phyloP scores from a whole-genome alignment of 805 yeast genomes.

The Yamadazyma takamatsuzukensis region DNA sequence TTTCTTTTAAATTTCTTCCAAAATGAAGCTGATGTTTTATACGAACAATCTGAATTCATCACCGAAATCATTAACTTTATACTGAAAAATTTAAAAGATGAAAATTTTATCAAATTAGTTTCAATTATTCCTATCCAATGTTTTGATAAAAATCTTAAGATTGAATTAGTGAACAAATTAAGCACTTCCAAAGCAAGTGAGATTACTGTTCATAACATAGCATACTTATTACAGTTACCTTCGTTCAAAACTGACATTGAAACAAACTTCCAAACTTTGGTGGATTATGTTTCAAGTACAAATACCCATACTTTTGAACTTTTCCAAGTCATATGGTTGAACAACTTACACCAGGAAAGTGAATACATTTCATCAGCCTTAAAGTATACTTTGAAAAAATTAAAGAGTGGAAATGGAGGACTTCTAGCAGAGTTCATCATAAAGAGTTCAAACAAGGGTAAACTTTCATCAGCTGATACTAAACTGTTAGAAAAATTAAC shows the following conservation, averaged over 20 bases:
- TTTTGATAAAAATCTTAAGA: slow-evolving; percentile 24
- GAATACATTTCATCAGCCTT: neutral
- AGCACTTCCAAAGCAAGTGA: neutral
- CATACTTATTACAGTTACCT: slow-evolving; percentile 40
- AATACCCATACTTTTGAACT: slow-evolving; percentile 18
- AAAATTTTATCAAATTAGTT: slow-evolving; percentile 11
- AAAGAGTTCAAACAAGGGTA: neutral
- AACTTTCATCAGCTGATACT: neutral
- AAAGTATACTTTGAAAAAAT: neutral
- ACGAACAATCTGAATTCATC: slow-evolving; percentile 46
- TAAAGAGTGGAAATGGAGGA: neutral
- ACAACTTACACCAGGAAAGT: slow-evolving; percentile 24
- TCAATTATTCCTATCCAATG: slow-evolving; percentile 48
- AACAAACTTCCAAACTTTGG: slow-evolving; percentile 24
- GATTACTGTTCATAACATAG: neutral
- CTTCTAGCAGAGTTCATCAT: slow-evolving; percentile 1
- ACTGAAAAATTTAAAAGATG: neutral
- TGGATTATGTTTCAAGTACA: neutral
- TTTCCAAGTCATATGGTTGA: slow-evolving; percentile 34
- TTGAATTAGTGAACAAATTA: slow-evolving; percentile 12
- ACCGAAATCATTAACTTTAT: neutral
- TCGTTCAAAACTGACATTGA: slow-evolving; percentile 55
- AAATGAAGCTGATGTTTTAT: slow-evolving; percentile 33
- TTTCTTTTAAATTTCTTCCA: slow-evolving; percentile 12
- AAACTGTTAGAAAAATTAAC: neutral